Evolutionary conservation across 768 basidiomycete genomes (phyloP).

Genomic region (Leccinum disarticulatum): DNA sequence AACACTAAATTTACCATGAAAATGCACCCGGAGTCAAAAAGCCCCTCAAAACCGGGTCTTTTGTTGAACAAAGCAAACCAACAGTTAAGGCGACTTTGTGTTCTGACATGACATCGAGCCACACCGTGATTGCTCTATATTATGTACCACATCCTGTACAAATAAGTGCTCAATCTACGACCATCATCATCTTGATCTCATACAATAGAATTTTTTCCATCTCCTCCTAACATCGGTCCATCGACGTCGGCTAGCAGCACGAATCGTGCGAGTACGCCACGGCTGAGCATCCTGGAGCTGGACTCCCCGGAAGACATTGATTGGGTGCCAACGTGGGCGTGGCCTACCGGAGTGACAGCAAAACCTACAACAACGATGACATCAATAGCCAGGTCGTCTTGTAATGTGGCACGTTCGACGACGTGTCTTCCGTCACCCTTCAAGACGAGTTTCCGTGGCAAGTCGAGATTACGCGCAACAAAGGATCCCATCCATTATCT

Average conservation of each 20-base stretch:
- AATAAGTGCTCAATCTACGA: background rate
- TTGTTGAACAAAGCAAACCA: background rate
- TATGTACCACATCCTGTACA: background rate
- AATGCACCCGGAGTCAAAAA: background rate
- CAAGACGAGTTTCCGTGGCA: constrained; percentile 10
- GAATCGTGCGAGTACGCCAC: background rate
- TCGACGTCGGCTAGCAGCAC: background rate
- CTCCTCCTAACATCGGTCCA: background rate
- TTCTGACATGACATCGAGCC: background rate
- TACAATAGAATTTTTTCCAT: background rate
- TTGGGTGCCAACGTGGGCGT: background rate
- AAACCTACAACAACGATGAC: background rate
- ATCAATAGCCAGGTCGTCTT: background rate
- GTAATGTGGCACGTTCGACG: constrained; percentile 4
- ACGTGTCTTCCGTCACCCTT: constrained; percentile 17
- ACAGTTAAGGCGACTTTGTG: background rate
- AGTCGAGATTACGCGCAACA: background rate
- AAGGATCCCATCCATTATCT: constrained; percentile 16
- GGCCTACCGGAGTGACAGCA: background rate
- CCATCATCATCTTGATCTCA: background rate
- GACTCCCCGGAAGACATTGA: background rate
- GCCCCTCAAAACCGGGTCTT: background rate
- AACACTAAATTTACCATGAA: background rate
- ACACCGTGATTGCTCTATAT: background rate
- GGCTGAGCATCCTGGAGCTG: background rate